phyloP scores from a whole-genome alignment of 1,284 basidiomycete genomes.

The Ganoderma sp. region DNA sequence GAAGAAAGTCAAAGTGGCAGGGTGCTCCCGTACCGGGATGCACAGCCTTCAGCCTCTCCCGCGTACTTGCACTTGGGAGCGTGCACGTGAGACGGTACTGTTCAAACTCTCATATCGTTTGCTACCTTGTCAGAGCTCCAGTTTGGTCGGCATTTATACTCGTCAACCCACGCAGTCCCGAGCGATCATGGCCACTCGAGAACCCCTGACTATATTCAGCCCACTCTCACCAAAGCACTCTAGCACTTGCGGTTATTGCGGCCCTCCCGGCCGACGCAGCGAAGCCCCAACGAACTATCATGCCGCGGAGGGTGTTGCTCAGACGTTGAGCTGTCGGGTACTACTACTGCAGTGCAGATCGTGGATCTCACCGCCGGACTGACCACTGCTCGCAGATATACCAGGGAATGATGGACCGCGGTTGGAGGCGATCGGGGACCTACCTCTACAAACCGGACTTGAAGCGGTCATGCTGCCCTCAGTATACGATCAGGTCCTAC shows the following conservation, averaged over 20 bases:
- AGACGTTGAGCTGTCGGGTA: slow-evolving; percentile 58
- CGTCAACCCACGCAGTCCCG: not conserved
- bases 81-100: not conserved
- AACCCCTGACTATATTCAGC: slow-evolving; percentile 31
- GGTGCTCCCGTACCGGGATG: not conserved
- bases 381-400: slow-evolving; percentile 55
- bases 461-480: slow-evolving; percentile 85
- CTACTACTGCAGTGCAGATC: not conserved
- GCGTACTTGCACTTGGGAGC: not conserved
- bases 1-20: not conserved
- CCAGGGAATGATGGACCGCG: slow-evolving; percentile 83
- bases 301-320: slow-evolving; percentile 44
- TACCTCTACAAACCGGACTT: slow-evolving; percentile 89
- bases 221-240: slow-evolving; percentile 35
- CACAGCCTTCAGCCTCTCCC: not conserved
- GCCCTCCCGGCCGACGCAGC: slow-evolving; percentile 45
- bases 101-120: not conserved
- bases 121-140: not conserved
- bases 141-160: not conserved
- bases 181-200: not conserved
- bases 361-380: not conserved
- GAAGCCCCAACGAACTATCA: slow-evolving; percentile 42
- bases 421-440: slow-evolving; percentile 87
- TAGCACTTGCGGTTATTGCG: slow-evolving; percentile 51
- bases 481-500: slow-evolving; percentile 84